Evolutionary conservation across 1,284 basidiomycete species (phyloP).

Genomic region (Naganishia albida): DNA sequence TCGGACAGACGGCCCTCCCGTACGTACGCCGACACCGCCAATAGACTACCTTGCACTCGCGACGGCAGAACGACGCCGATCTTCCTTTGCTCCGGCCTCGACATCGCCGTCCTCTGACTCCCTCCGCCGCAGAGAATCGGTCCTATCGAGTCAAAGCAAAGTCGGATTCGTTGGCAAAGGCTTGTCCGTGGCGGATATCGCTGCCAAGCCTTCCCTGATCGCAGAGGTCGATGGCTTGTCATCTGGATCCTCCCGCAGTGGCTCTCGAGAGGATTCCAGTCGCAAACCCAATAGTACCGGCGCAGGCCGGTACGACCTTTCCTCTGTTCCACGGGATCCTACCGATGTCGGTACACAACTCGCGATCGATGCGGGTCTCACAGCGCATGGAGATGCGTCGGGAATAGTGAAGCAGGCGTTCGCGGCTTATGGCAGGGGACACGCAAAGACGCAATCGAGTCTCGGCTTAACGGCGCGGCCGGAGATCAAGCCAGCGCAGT

Average conservation of each 20-base stretch:
- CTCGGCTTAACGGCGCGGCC: background rate
- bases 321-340: conserved; percentile 8
- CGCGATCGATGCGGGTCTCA: conserved; percentile 19
- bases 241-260: background rate
- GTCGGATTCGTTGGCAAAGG: conserved; percentile 14
- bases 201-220: background rate
- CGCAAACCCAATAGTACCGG: background rate
- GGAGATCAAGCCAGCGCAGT: conserved; percentile 10
- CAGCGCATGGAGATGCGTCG: conserved; percentile 1
- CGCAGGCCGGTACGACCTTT: conserved; percentile 1
- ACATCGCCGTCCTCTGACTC: background rate
- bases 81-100: conserved; percentile 3
- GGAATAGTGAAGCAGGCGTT: conserved; percentile 8
- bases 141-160: conserved; percentile 6
- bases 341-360: conserved; percentile 23
- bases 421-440: conserved; percentile 14
- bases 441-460: conserved; percentile 1
- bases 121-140: background rate
- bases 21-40: conserved; percentile 9
- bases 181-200: conserved; percentile 19
- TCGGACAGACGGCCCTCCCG: too few species aligned
- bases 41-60: conserved; percentile 25
- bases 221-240: background rate
- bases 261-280: background rate
- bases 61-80: conserved; percentile 9